Percentiles rank a stretch among this genome's conserved stretches.
These are phyloP conservation scores for Phyllosticta citrichinensis DNA, from an alignment of 2,329 filamentous ascomycete species.

Conservation along the genomic window DNA sequence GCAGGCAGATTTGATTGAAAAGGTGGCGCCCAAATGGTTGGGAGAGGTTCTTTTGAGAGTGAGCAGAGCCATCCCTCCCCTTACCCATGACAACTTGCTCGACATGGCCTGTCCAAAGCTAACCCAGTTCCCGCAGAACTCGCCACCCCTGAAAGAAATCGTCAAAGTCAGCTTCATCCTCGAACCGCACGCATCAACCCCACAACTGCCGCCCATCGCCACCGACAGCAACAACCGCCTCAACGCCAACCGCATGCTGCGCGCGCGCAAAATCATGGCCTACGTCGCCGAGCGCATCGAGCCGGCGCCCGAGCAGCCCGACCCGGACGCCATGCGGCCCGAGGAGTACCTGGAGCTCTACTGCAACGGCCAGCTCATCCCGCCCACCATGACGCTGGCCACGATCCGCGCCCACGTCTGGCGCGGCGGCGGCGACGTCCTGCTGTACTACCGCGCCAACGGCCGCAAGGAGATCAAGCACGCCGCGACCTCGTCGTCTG, in stretches of 20 bases:
- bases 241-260: constrained; percentile 93
- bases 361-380: constrained; percentile 62
- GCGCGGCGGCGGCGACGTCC: constrained; percentile 88
- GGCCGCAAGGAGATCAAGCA: constrained; percentile 57
- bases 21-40: constrained; percentile 81
- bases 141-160: constrained; percentile 76
- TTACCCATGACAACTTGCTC: background rate
- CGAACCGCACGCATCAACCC: constrained; percentile 52
- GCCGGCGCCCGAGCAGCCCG: constrained; percentile 47
- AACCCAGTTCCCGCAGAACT: constrained; percentile 45
- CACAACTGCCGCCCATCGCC: constrained; percentile 68
- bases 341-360: constrained; percentile 94
- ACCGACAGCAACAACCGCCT: constrained; percentile 63
- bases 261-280: constrained; percentile 84
- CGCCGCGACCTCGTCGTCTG: background rate
- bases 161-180: constrained; percentile 93
- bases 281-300: constrained; percentile 93
- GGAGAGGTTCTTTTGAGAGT: constrained; percentile 72
- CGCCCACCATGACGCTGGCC: constrained; percentile 81
- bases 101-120: background rate
- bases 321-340: constrained; percentile 55
- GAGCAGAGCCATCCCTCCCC: constrained; percentile 16
- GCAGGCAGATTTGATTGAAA: constrained; percentile 76
- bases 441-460: constrained; percentile 85
- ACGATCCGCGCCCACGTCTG: constrained; percentile 87